These are phyloP conservation scores for Penicillium sp. DNA, from an alignment of 2,329 filamentous ascomycete species.

Conservation along the genomic window DNA sequence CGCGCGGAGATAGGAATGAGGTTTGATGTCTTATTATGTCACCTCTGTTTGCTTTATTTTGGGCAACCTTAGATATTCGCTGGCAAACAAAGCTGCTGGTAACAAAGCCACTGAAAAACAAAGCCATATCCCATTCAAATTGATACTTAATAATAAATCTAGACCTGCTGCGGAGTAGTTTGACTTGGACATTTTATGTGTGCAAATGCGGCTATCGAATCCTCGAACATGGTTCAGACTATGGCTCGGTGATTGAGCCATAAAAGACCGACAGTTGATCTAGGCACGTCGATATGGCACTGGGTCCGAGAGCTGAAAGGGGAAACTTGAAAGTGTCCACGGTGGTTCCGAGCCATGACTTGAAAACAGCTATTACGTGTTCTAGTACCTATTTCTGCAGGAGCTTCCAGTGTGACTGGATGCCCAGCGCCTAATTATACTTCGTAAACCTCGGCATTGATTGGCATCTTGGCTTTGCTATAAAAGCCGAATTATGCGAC, in stretches of 20 bases:
- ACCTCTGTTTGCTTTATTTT: not conserved
- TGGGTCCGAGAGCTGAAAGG: too few species aligned
- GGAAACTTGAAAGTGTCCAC: not conserved
- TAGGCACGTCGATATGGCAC: not conserved
- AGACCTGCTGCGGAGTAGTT: not conserved
- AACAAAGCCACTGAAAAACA: too few species aligned
- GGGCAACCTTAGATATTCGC: too few species aligned
- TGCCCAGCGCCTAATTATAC: not conserved
- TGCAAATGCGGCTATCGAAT: not conserved
- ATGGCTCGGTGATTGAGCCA: too few species aligned
- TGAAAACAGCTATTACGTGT: not conserved
- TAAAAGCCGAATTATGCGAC: constrained; percentile 1
- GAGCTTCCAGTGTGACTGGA: not conserved
- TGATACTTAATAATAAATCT: not conserved
- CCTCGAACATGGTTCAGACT: not conserved
- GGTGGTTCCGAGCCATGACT: not conserved
- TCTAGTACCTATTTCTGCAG: not conserved
- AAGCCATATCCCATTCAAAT: not conserved
- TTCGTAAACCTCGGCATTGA: constrained; percentile 43
- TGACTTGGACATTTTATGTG: not conserved
- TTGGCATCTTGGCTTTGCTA: not conserved
- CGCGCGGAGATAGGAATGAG: not conserved
- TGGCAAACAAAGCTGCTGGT: too few species aligned
- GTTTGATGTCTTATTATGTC: not conserved
- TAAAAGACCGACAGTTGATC: not conserved